Percentiles rank a stretch among this genome's conserved stretches.
Evolutionary conservation across 352 stramenopile genomes (phyloP).

Genomic region (Phytopythium delawarense): DNA sequence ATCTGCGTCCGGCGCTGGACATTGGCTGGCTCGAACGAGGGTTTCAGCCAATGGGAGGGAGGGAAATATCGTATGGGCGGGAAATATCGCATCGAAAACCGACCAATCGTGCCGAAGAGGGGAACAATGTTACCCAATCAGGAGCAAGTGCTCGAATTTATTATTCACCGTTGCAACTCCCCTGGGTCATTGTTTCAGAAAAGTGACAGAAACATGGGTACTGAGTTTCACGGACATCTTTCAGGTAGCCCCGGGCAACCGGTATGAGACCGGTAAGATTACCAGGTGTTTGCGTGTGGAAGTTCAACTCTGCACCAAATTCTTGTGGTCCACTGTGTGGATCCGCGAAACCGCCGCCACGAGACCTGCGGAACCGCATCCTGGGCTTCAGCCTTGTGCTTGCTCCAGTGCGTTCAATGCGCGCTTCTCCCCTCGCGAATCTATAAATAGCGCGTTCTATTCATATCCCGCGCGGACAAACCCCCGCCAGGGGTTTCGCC

Average conservation of each 20-base stretch:
- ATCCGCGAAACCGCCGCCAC: not conserved
- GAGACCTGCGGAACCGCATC: not conserved
- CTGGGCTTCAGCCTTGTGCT: not conserved
- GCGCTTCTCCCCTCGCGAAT: not conserved
- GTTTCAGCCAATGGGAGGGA: not conserved
- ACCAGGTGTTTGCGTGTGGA: not conserved
- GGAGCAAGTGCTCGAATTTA: no score
- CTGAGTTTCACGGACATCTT: no score
- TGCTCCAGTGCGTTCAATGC: not conserved
- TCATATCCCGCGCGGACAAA: not conserved
- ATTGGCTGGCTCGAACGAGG: conserved; percentile 3
- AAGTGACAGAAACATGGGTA: no score
- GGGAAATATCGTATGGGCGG: not conserved
- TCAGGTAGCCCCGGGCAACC: no score
- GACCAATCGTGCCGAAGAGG: no score
- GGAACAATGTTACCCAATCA: no score
- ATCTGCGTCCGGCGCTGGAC: not conserved
- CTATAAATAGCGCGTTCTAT: not conserved
- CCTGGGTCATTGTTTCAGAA: no score
- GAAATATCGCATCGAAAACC: no score
- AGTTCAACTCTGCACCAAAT: conserved; percentile 4
- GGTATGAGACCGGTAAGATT: not conserved
- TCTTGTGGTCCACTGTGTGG: conserved; percentile 1
- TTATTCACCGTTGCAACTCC: no score
- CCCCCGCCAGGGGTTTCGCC: not conserved